Conservation (phyloP, 2,329 filamentous ascomycete genomes). For the Neoarthrinium moseri region DNA sequence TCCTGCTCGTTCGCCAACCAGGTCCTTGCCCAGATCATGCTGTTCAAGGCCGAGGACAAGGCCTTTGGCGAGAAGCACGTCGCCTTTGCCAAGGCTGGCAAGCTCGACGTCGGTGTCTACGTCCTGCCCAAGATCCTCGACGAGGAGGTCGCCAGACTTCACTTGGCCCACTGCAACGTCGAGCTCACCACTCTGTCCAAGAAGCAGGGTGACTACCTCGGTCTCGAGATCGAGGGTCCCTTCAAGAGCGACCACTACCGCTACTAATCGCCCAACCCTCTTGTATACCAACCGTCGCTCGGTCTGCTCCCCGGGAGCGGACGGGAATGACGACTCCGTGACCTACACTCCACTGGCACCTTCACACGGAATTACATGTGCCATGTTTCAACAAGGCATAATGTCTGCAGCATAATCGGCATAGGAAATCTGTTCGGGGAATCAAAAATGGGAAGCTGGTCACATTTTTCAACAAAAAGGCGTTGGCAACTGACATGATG, state of each 20-base stretch:
- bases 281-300: background rate
- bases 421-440: constrained; percentile 14
- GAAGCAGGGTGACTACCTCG: constrained; percentile 93
- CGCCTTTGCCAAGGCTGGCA: constrained; percentile 90
- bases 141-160: constrained; percentile 94
- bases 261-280: constrained; percentile 53
- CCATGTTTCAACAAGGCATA: constrained; percentile 27
- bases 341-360: constrained; percentile 4
- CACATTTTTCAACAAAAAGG: constrained; percentile 37
- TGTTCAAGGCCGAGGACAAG: constrained; percentile 89
- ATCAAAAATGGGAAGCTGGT: constrained; percentile 27
- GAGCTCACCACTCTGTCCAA: constrained; percentile 84
- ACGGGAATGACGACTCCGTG: background rate
- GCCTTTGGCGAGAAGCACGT: constrained; percentile 91
- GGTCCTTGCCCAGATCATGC: constrained; percentile 97
- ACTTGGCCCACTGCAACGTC: constrained; percentile 89
- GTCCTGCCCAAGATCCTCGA: constrained; percentile 98
- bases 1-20: constrained; percentile 99
- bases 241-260: constrained; percentile 92
- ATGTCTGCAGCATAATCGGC: constrained; percentile 26
- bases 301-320: no score
- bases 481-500: constrained; percentile 30
- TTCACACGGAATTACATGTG: constrained; percentile 14
- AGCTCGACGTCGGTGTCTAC: constrained; percentile 90
- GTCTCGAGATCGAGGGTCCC: constrained; percentile 80